Conservation (phyloP, 2,329 filamentous ascomycete species). For the Aureobasidium sp. region DNA sequence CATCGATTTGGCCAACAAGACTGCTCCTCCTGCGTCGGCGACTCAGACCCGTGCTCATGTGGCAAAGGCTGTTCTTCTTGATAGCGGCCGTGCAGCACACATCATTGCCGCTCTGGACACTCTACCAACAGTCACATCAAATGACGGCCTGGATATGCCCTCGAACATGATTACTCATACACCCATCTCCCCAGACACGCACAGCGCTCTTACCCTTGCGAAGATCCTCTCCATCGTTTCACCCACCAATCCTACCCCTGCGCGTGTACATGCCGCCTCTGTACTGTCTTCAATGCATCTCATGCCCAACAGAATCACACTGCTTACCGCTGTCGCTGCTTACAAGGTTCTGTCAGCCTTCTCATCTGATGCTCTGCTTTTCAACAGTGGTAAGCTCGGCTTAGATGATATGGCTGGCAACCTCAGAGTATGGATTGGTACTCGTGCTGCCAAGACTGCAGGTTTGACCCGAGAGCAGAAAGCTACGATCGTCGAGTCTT, state of each 20-base stretch:
- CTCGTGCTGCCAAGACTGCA: conserved; percentile 34
- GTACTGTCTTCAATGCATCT: conserved; percentile 37
- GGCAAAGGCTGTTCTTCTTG: conserved; percentile 53
- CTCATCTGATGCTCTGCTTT: conserved; percentile 28
- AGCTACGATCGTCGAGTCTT: conserved; percentile 34
- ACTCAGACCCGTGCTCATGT: conserved; percentile 55
- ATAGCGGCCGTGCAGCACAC: conserved; percentile 44
- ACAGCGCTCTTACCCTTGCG: conserved; percentile 51
- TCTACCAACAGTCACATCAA: conserved; percentile 34
- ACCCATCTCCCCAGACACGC: conserved; percentile 51
- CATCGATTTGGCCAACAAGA: conserved; percentile 62
- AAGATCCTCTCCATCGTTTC: conserved; percentile 47
- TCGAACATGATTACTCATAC: conserved; percentile 47
- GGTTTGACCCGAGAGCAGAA: conserved; percentile 35
- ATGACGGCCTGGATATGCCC: conserved; percentile 28
- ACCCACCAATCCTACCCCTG: conserved; percentile 21
- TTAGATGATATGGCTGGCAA: conserved; percentile 39
- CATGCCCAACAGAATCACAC: conserved; percentile 33
- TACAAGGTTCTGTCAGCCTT: conserved; percentile 36
- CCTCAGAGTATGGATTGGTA: conserved; percentile 42
- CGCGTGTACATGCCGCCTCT: conserved; percentile 32
- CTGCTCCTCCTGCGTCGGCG: conserved; percentile 71
- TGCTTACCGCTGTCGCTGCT: conserved; percentile 41
- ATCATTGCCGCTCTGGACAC: conserved; percentile 49
- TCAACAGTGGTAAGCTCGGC: conserved; percentile 30